Evolutionary conservation across 2,329 filamentous ascomycete genomes (phyloP).

Genomic region (Curvularia eragrostidis): DNA sequence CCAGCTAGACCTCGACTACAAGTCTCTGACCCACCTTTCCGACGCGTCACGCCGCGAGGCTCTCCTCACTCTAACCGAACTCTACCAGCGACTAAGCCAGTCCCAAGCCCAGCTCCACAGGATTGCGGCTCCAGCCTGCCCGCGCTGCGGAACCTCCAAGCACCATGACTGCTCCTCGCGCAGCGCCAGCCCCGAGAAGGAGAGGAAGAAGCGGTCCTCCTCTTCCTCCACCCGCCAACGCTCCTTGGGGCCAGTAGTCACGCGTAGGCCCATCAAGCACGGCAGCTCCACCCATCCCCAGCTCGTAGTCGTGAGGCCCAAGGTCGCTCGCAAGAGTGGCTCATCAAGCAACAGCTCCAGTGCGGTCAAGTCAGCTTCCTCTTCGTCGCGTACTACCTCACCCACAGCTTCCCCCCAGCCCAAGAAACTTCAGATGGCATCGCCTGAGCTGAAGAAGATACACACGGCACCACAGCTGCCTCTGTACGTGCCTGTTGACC

Average conservation of each 20-base stretch:
- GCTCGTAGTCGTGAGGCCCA: constrained; percentile 48
- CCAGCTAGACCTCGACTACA: constrained; percentile 52
- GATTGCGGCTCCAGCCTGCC: constrained; percentile 26
- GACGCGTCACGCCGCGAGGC: constrained; percentile 55
- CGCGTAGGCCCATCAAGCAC: constrained; percentile 38
- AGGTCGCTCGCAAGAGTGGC: constrained; percentile 35
- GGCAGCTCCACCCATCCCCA: constrained; percentile 42
- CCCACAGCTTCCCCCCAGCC: constrained; percentile 35
- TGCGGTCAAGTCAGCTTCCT: constrained; percentile 28
- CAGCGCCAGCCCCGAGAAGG: constrained; percentile 27
- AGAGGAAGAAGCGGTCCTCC: constrained; percentile 32
- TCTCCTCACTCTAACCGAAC: constrained; percentile 50
- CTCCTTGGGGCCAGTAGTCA: constrained; percentile 35
- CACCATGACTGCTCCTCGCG: constrained; percentile 32
- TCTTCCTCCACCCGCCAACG: constrained; percentile 27
- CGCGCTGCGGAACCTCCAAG: constrained; percentile 34
- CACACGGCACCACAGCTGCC: constrained; percentile 9
- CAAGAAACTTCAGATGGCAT: constrained; percentile 13
- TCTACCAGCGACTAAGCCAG: constrained; percentile 50
- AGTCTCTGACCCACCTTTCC: constrained; percentile 54
- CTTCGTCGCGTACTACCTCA: constrained; percentile 29
- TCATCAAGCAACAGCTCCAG: constrained; percentile 32
- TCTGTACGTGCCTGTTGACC: constrained; percentile 34
- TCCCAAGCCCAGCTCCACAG: constrained; percentile 45
- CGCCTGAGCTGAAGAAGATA: constrained; percentile 6